Percentiles rank a stretch among this genome's conserved stretches.
Conservation (phyloP, 2,329 filamentous ascomycete species). For the Aspergillus intermedius region DNA sequence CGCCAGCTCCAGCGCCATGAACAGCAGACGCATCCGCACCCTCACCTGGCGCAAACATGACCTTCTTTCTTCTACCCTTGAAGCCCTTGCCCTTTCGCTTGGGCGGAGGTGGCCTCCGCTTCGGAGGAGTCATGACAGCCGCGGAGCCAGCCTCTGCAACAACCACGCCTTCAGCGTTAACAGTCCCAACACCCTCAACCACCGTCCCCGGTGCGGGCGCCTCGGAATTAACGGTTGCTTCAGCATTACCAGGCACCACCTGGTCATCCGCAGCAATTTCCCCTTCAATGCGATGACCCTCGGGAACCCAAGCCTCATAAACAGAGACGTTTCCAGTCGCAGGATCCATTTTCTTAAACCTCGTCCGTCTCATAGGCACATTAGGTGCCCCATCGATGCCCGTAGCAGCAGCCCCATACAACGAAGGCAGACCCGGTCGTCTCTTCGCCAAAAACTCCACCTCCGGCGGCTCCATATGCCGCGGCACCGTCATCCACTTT, state of each 20-base stretch:
- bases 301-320: constrained; percentile 73
- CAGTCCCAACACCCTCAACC: constrained; percentile 54
- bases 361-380: constrained; percentile 67
- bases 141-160: constrained; percentile 45
- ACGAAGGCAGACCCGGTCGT: constrained; percentile 51
- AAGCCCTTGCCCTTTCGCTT: constrained; percentile 77
- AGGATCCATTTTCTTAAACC: constrained; percentile 69
- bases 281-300: constrained; percentile 73
- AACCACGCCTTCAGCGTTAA: constrained; percentile 55
- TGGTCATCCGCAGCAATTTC: constrained; percentile 62
- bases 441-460: constrained; percentile 58
- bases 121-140: constrained; percentile 43
- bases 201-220: constrained; percentile 52
- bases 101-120: constrained; percentile 64
- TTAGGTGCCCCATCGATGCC: constrained; percentile 23
- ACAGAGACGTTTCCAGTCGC: constrained; percentile 72
- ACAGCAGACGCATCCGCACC: constrained; percentile 30
- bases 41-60: constrained; percentile 48
- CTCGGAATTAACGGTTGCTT: constrained; percentile 28
- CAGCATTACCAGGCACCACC: constrained; percentile 37
- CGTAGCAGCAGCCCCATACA: constrained; percentile 35
- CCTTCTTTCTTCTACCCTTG: constrained; percentile 70
- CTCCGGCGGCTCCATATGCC: constrained; percentile 53
- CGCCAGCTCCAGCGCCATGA: constrained; percentile 34
- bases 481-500: constrained; percentile 54